Evolutionary conservation across 2,329 filamentous ascomycete genomes (phyloP).

Genomic region (Coleophoma crateriformis): DNA sequence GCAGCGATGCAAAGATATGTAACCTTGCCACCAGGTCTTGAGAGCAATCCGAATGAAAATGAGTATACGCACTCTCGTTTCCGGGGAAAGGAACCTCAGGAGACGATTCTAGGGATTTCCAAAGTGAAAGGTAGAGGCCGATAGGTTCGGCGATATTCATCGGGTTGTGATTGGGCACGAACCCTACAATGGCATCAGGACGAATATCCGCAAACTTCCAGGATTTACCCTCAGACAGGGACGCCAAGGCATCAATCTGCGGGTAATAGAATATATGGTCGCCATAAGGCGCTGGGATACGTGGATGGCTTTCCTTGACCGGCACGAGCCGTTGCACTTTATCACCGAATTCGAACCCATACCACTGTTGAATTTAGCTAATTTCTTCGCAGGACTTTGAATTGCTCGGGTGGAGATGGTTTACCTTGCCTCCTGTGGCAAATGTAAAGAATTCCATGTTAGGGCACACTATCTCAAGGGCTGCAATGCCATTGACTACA

Average conservation of each 20-base stretch:
- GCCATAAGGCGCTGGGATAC: constrained; percentile 32
- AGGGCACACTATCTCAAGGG: constrained; percentile 29
- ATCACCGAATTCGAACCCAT: not conserved
- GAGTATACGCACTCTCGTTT: constrained; percentile 22
- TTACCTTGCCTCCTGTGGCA: constrained; percentile 33
- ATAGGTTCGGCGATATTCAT: constrained; percentile 35
- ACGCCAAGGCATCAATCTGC: constrained; percentile 33
- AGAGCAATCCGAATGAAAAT: constrained; percentile 27
- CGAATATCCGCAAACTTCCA: constrained; percentile 38
- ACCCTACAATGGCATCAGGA: constrained; percentile 35
- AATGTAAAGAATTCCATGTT: constrained; percentile 32
- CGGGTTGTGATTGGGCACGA: constrained; percentile 35
- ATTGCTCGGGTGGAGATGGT: constrained; percentile 6
- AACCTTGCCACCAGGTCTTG: constrained; percentile 20
- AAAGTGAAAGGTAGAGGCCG: constrained; percentile 30
- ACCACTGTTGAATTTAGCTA: constrained; percentile 10
- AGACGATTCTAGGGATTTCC: constrained; percentile 26
- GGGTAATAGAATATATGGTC: constrained; percentile 38
- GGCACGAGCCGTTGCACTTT: not conserved
- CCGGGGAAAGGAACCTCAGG: constrained; percentile 30
- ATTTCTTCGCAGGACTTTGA: constrained; percentile 13
- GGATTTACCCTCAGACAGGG: constrained; percentile 28
- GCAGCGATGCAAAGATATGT: constrained; percentile 21
- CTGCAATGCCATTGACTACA: constrained; percentile 25
- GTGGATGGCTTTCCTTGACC: constrained; percentile 29